Base-by-base conservation (phyloP, 1,284 basidiomycete species). In the Tilletiopsis washingtonensis region DNA sequence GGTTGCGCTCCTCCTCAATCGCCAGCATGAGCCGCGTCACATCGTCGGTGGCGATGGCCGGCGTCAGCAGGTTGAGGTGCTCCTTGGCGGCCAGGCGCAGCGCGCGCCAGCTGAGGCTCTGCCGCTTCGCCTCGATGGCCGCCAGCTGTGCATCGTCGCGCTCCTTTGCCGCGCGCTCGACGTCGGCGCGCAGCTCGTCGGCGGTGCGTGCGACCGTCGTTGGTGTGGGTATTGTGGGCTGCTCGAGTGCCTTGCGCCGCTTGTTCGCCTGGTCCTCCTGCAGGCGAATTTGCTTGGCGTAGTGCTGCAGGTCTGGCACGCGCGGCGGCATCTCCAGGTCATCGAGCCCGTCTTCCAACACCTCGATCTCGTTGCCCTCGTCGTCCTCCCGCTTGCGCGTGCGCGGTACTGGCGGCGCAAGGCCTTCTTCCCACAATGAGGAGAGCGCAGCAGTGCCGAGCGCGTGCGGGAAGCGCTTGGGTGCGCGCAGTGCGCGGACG, bases 391-490 rank as follows among this genome's bases (percentile, higher is more conserved):
- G 49, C 32, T 51, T 39, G 14, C 65, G 47, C 19, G 49, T 53
- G 3, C 57, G 51, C 9, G 61, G 48, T 2, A 53, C 51, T 1
- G 58, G 54, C 4, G 59, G 57, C n/a, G 32, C 43, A 7, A 69
- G 54, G 1, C 70, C 70, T 14, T 69, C 63, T n/a, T 44, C 49
- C 70, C 70, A 73, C 14, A 73, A 54, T 42, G 58, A 49, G n/a
- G 57, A 58, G 12, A 73, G 51, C n/a, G 69, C 67, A 0, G 60
- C 56, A 2, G 67, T 73, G 20, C 70, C 70, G 25, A 73, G 54
- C 41, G 56, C 15, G 27, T 45, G 51, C 9, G 45, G 42, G 25
- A 15, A 53, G 4, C 20, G 20, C 21, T 29, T 36, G 19, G 26
- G 34, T 15, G 48, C 29, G n/a, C 47, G 49, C 39, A 51, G 40